A percentile compares a stretch with the other conserved stretches of the same genome.
Conservation (phyloP, 371 early-diverging fungal genomes). For the Phascolomyces articulosus region DNA sequence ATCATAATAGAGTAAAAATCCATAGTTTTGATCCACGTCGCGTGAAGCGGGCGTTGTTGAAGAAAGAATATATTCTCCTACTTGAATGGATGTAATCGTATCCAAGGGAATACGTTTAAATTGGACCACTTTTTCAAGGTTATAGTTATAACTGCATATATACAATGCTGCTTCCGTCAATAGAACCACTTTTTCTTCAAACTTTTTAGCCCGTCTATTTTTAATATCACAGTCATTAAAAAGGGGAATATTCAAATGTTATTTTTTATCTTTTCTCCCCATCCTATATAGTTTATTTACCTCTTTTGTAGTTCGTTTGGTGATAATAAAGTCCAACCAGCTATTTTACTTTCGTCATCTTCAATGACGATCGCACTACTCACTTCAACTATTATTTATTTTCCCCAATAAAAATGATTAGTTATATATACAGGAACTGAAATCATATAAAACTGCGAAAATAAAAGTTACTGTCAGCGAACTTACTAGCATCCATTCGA, state of each 20-base stretch:
- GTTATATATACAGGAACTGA: no score
- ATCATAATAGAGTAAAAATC: constrained; percentile 54
- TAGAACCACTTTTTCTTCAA: constrained; percentile 74
- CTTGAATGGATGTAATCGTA: constrained; percentile 58
- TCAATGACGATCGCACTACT: constrained; percentile 65
- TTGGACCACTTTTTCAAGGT: constrained; percentile 72
- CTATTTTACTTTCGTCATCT: constrained; percentile 55
- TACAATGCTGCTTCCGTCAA: constrained; percentile 72
- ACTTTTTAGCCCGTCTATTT: constrained; percentile 30
- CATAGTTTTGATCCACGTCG: constrained; percentile 59
- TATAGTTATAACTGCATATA: constrained; percentile 75
- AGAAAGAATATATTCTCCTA: constrained; percentile 61
- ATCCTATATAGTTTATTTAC: constrained; percentile 18
- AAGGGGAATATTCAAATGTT: no score
- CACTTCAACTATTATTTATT: constrained; percentile 47
- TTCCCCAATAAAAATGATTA: no score
- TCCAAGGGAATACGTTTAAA: constrained; percentile 65
- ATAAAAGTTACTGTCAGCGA: background rate
- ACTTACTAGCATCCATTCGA: constrained; percentile 52
- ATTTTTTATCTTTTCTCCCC: no score
- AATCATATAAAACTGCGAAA: no score
- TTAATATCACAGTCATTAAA: no score
- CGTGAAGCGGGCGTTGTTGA: constrained; percentile 44
- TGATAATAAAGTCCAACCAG: constrained; percentile 69
- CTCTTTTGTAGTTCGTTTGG: constrained; percentile 41